Base-by-base conservation (phyloP, 2,329 filamentous ascomycete genomes). In the Penicillium paneum region DNA sequence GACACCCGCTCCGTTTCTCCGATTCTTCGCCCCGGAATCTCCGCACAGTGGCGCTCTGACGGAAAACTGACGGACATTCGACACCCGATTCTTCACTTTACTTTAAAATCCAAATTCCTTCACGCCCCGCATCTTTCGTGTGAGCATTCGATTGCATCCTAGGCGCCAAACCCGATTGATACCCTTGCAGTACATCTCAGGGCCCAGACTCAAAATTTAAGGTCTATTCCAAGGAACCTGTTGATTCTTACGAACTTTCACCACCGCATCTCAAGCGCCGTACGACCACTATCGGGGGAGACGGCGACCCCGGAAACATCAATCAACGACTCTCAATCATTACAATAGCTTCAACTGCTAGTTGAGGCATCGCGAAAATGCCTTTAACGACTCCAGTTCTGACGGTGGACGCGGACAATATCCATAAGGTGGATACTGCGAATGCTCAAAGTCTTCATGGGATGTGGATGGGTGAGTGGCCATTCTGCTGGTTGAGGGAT, bases 371-470 rank as follows among this genome's bases (percentile, higher is more conserved):
- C 60, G 51, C 55, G 68, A 77, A 60, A 36, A 97, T 97, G 93
- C 90, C 91, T 78, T 86, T 96, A 75, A 86, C 89, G 74, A 87
- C 88, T 57, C 89, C 93, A 68, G 89, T 97, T 72, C 81, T 97
- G 70, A 91, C 91, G 59, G 89, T 97, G 73, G 91, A 97, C 78
- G 87, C 90, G 61, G 90, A 88, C 71, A 88, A 93, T 65, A 92
- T 99, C 73, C 90, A 94, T 80, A 91, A 95, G 73, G 91, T 97
- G 68, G 92, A 97, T 76, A 96, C 93, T 1, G 83, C 88, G 64
- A 96, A 96, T 73, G 87, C 90, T 28, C 90, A 96, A 76, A 95
- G 92, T 71, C 84, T 97, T 48, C 95, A 94, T 77, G 92, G 90
- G 79, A 95, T 97, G 84, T 96, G 92, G 91, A 93, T 91, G 73